Evolutionary conservation across 441 rosid genomes (phyloP).

Genomic region (Gossypium aridum): DNA sequence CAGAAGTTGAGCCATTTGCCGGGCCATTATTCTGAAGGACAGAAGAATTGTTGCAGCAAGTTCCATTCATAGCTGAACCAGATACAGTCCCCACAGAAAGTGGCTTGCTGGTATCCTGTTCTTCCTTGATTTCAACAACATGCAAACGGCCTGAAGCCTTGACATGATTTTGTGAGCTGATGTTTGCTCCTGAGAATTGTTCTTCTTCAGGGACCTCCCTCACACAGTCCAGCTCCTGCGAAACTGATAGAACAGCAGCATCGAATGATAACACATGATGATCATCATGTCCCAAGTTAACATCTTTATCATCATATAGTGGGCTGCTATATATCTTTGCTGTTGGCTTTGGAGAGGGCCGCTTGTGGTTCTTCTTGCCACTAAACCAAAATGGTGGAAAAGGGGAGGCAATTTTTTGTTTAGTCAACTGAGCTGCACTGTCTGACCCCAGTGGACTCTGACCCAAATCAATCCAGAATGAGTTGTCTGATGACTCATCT

Average conservation of each 20-base stretch:
- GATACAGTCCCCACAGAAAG: slow-evolving; percentile 13
- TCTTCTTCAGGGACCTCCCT: slow-evolving; percentile 48
- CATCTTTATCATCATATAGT: background rate
- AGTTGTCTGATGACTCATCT: background rate
- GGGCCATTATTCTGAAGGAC: slow-evolving; percentile 19
- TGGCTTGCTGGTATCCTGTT: slow-evolving; percentile 26
- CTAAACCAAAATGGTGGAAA: background rate
- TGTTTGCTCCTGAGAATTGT: slow-evolving; percentile 24
- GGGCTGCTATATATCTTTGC: slow-evolving; percentile 31
- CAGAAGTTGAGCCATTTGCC: slow-evolving; percentile 43
- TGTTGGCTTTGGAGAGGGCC: slow-evolving; percentile 48
- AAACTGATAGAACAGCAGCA: slow-evolving; percentile 86
- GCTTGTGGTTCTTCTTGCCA: background rate
- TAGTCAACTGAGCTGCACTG: background rate
- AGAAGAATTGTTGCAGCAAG: slow-evolving; percentile 21
- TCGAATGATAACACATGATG: slow-evolving; percentile 65
- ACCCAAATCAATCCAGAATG: background rate
- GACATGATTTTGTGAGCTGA: slow-evolving; percentile 17
- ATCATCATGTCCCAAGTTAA: background rate
- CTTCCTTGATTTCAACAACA: slow-evolving; percentile 71
- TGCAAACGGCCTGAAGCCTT: slow-evolving; percentile 21
- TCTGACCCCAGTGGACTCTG: background rate
- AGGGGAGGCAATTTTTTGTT: background rate
- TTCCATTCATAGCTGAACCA: slow-evolving; percentile 24
- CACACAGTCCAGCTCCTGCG: slow-evolving; percentile 57